Percentiles rank a stretch among this genome's conserved stretches.
Evolutionary conservation across 352 stramenopile species (phyloP).

Genomic region (Phytophthora podocarpi): DNA sequence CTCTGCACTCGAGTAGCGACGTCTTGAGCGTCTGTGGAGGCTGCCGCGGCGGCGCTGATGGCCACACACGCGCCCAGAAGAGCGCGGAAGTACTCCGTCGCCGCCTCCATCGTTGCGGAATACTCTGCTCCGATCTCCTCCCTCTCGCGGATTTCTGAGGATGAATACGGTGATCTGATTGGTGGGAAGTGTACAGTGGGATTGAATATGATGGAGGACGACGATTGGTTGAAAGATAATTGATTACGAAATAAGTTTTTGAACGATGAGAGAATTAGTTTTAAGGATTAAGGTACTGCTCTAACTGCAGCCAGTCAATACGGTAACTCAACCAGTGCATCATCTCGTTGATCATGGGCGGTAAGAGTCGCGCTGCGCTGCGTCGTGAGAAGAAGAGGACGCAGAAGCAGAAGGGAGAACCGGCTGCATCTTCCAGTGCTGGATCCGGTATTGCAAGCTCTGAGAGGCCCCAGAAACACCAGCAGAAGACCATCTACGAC

Average conservation of each 20-base stretch:
- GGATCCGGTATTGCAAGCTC: neutral
- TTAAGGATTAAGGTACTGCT: neutral
- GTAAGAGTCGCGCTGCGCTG: constrained; percentile 45
- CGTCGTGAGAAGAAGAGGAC: constrained; percentile 52
- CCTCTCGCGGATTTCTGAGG: constrained; percentile 17
- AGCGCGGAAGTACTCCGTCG: constrained; percentile 45
- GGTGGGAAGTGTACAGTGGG: constrained; percentile 31
- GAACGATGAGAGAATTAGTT: neutral
- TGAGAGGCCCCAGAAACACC: constrained; percentile 9
- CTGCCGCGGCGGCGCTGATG: constrained; percentile 24
- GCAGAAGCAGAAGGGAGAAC: constrained; percentile 30
- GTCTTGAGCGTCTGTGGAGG: neutral
- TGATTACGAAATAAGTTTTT: neutral
- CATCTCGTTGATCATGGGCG: constrained; percentile 33
- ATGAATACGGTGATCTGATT: constrained; percentile 32
- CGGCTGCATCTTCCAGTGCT: neutral
- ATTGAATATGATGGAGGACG: neutral
- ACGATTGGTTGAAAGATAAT: constrained; percentile 19
- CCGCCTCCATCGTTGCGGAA: constrained; percentile 40
- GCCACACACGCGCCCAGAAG: constrained; percentile 49
- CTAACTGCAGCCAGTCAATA: constrained; percentile 19
- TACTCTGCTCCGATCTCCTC: constrained; percentile 21
- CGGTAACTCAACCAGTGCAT: neutral
- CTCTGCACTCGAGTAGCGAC: constrained; percentile 1
- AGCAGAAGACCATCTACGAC: constrained; percentile 36